Evolutionary conservation across 1,139 yeast genomes (phyloP), one percentile per base, ranked within the genome.

Genomic region (Yamadazyma songkhlaensis): DNA sequence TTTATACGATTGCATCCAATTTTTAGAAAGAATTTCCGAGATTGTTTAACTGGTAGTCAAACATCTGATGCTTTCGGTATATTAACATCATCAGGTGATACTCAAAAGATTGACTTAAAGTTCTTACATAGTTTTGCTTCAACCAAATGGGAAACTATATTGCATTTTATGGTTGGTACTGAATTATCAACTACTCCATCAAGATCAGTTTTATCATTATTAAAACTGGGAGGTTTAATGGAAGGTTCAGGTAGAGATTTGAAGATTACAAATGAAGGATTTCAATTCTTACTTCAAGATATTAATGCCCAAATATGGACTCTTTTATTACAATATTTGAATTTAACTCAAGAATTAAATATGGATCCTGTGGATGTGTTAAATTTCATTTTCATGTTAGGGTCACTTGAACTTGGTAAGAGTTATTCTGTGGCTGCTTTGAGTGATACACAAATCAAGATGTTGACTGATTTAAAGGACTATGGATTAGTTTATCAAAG

Each of bases 131-230:
- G 69, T 30, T 89, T 88, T 63, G 95, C 97, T 9, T 76, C 88
- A 7, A 77, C 74, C 34, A 87, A 85, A 54, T 92, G 98, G 98
- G 98, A 94, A 57, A 80, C 88, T 5, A 92, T 94, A 49, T 69
- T 94, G 50, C 98, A 94, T 68, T 92, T 84, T 62, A 92, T 92
- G 97, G 98, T 92, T 32, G 97, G 97, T 3, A 87, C 96, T 0
- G 84, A 84, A 40, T 64, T 81, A 34, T 66, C 79, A 14, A 67
- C 69, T 9, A 66, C 75, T 2, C 95, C 96, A 5, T 80, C 87
- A 25, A 70, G 72, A 20, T 84, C 86, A 14, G 92, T 84, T 1
- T 60, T 84, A 31, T 74, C 79, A 25, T 61, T 84, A 15, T 60
- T 84, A 34, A 73, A 75, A 46, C 88, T 82, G 64, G 85, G 96